Conservation (phyloP, 139 green algal species). For the Closterium sp. region DNA sequence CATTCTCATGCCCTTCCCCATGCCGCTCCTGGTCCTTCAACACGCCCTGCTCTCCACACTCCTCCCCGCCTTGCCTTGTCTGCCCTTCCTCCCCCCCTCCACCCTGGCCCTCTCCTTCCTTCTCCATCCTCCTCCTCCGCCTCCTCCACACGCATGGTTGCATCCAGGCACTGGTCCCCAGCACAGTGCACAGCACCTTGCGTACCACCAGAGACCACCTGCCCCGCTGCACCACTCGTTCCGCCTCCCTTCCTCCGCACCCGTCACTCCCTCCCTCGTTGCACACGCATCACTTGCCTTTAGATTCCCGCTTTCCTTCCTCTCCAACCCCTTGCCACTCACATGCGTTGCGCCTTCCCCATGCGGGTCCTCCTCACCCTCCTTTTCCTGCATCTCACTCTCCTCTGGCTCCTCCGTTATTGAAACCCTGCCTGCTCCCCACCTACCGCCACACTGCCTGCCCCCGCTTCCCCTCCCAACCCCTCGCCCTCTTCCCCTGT, state of each 20-base stretch:
- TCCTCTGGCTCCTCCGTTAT: background rate
- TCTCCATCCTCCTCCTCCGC: background rate
- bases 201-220: background rate
- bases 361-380: background rate
- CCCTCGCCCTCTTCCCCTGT: background rate
- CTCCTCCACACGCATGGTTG: background rate
- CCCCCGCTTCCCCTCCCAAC: background rate
- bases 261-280: background rate
- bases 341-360: background rate
- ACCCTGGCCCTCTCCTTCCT: background rate
- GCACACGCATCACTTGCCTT: background rate
- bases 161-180: background rate
- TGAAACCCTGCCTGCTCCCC: background rate
- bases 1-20: background rate
- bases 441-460: background rate
- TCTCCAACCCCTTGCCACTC: background rate
- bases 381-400: background rate
- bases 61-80: background rate
- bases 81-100: background rate
- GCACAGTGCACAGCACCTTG: background rate
- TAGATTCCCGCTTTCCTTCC: background rate
- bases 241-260: background rate
- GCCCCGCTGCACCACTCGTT: background rate
- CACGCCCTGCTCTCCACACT: background rate
- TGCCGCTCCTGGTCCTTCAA: background rate